Conservation (phyloP, 176 grass and related monocot genomes). For the Phoenix roebelenii region DNA sequence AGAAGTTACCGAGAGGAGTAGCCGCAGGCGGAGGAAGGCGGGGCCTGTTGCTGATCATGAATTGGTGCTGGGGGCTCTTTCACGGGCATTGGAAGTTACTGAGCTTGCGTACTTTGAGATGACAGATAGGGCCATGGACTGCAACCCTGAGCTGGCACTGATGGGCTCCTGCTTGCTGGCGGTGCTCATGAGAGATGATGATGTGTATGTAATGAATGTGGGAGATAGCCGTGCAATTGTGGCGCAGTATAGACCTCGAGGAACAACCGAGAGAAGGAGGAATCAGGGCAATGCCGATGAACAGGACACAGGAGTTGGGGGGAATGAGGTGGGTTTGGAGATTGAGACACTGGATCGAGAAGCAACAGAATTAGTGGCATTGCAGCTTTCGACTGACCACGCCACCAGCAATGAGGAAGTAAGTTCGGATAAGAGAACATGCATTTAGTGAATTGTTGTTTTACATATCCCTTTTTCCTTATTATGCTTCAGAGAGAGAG, state of each 20-base stretch:
- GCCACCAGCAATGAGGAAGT: slow-evolving; percentile 78
- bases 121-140: slow-evolving; percentile 53
- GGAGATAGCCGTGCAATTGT: slow-evolving; percentile 79
- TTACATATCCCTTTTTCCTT: slow-evolving; percentile 1
- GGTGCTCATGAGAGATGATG: slow-evolving; percentile 62
- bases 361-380: slow-evolving; percentile 30
- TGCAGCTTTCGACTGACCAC: slow-evolving; percentile 80
- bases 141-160: slow-evolving; percentile 75
- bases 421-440: slow-evolving; percentile 10
- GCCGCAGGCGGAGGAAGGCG: slow-evolving; percentile 8
- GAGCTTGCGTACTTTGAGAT: slow-evolving; percentile 68
- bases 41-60: slow-evolving; percentile 44
- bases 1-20: slow-evolving; percentile 15
- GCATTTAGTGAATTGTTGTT: no score
- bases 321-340: slow-evolving; percentile 36
- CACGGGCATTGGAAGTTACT: slow-evolving; percentile 33
- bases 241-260: slow-evolving; percentile 30
- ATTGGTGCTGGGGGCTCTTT: slow-evolving; percentile 58
- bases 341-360: slow-evolving; percentile 31
- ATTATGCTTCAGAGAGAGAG: neutral
- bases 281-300: no score
- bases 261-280: no score
- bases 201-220: slow-evolving; percentile 97
- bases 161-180: slow-evolving; percentile 82
- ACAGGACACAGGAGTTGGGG: neutral